phyloP scores from a whole-genome alignment of 768 basidiomycete species.

The Phylloporus scabripes region DNA sequence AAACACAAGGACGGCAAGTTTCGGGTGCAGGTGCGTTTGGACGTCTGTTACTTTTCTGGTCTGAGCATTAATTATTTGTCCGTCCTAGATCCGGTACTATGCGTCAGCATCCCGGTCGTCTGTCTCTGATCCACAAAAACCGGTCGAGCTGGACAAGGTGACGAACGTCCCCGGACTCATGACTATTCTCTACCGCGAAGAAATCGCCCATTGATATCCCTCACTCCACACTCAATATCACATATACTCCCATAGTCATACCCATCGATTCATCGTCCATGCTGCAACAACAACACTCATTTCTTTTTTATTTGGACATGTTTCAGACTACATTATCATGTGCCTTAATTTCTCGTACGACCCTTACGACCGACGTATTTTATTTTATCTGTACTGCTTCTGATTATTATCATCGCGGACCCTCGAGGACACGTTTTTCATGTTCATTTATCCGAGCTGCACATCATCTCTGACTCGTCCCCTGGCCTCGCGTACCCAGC shows the following conservation, averaged over 20 bases:
- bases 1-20: slow-evolving; percentile 49
- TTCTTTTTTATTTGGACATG: not conserved
- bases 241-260: not conserved
- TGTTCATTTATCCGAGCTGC: not conserved
- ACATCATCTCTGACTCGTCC: not conserved
- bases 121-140: slow-evolving; percentile 50
- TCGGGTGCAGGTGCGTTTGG: slow-evolving; percentile 50
- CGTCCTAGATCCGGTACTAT: slow-evolving; percentile 52
- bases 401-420: not conserved
- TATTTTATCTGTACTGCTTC: not conserved
- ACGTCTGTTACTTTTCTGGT: not conserved
- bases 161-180: slow-evolving; percentile 66
- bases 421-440: not conserved
- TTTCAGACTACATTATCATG: not conserved
- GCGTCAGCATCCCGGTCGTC: slow-evolving; percentile 54
- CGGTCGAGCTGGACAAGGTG: slow-evolving; percentile 57
- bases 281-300: not conserved
- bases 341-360: not conserved
- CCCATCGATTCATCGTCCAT: not conserved
- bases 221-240: not conserved
- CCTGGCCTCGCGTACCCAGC: too few relatives aligned
- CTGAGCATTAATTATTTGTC: not conserved
- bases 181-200: slow-evolving; percentile 55
- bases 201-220: slow-evolving; percentile 14
- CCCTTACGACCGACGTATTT: not conserved